These are phyloP conservation scores for Tubosaeta brunneosetosa DNA, from an alignment of 768 basidiomycete genomes.

Conservation along the genomic window DNA sequence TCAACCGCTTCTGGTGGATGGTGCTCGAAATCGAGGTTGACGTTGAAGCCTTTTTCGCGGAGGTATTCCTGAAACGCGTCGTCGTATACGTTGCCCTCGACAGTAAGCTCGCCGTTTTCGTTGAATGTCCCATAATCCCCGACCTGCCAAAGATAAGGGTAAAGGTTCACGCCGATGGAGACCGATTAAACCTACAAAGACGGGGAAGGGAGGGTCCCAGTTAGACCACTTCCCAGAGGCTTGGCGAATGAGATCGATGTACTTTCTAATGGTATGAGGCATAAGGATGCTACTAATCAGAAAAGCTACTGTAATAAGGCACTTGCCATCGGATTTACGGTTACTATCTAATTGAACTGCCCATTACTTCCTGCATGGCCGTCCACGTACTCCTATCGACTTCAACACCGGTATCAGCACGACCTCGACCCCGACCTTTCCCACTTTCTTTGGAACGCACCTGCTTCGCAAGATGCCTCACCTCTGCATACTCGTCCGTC, in stretches of 20 bases:
- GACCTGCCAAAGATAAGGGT: slow-evolving; percentile 12
- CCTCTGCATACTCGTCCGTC: slow-evolving; percentile 63
- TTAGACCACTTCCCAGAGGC: slow-evolving; percentile 28
- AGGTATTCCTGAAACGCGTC: slow-evolving; percentile 5
- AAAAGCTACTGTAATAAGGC: no score
- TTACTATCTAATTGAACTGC: not conserved
- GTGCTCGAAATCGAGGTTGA: slow-evolving; percentile 3
- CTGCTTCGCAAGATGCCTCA: slow-evolving; percentile 61
- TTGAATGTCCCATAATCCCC: slow-evolving; percentile 30
- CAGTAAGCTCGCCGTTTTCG: slow-evolving; percentile 1
- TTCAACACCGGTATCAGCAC: slow-evolving; percentile 4
- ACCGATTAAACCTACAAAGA: slow-evolving; percentile 8
- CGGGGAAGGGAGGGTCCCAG: slow-evolving; percentile 30
- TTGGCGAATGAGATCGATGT: slow-evolving; percentile 25
- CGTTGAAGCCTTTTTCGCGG: not conserved
- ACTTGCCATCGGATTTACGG: no score
- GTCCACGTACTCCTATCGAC: slow-evolving; percentile 14
- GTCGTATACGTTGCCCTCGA: slow-evolving; percentile 27
- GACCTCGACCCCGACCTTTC: not conserved
- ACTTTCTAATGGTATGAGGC: slow-evolving; percentile 21
- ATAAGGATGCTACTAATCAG: not conserved
- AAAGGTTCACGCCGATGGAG: not conserved
- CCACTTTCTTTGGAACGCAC: slow-evolving; percentile 9
- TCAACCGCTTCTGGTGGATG: slow-evolving; percentile 5
- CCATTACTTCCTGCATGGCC: slow-evolving; percentile 24